These are phyloP conservation scores for Claviceps pazoutovae DNA, from an alignment of 2,329 filamentous ascomycete species.

Conservation along the genomic window DNA sequence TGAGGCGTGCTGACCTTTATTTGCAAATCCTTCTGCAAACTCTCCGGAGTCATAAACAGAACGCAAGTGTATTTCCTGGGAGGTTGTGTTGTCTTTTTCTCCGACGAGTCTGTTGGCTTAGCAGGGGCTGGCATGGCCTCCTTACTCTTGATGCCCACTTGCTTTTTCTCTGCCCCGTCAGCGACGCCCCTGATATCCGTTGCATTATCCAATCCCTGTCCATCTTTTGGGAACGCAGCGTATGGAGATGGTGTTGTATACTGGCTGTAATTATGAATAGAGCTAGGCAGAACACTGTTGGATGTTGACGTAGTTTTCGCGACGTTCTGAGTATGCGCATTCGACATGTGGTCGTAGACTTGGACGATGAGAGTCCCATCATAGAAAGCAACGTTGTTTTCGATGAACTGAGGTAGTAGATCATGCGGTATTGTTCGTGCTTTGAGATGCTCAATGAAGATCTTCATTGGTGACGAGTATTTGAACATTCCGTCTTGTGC, in stretches of 20 bases:
- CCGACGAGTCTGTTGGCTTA: conserved; percentile 29
- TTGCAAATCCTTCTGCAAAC: conserved; percentile 59
- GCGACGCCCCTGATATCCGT: conserved; percentile 19
- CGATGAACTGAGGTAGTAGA: conserved; percentile 63
- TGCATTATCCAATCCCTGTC: conserved; percentile 23
- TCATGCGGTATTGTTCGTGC: conserved; percentile 76
- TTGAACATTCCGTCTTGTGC: conserved; percentile 84
- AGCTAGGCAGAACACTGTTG: conserved; percentile 56
- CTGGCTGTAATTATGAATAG: conserved; percentile 83
- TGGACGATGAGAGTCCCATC: conserved; percentile 92
- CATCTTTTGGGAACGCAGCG: conserved; percentile 56
- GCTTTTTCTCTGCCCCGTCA: conserved; percentile 16
- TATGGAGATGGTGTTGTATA: conserved; percentile 83
- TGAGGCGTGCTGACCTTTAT: conserved; percentile 61
- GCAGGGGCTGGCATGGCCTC: conserved; percentile 43
- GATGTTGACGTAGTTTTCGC: conserved; percentile 35
- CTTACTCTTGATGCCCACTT: conserved; percentile 33
- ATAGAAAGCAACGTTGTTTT: conserved; percentile 66
- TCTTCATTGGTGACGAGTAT: conserved; percentile 83
- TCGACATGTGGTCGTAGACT: conserved; percentile 73
- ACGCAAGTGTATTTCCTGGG: conserved; percentile 64
- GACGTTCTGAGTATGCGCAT: conserved; percentile 44
- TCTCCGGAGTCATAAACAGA: conserved; percentile 69
- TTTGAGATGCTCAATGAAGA: conserved; percentile 64
- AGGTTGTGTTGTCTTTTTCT: conserved; percentile 27